phyloP scores from a whole-genome alignment of 768 basidiomycete species.

The Mycena epipterygia region DNA sequence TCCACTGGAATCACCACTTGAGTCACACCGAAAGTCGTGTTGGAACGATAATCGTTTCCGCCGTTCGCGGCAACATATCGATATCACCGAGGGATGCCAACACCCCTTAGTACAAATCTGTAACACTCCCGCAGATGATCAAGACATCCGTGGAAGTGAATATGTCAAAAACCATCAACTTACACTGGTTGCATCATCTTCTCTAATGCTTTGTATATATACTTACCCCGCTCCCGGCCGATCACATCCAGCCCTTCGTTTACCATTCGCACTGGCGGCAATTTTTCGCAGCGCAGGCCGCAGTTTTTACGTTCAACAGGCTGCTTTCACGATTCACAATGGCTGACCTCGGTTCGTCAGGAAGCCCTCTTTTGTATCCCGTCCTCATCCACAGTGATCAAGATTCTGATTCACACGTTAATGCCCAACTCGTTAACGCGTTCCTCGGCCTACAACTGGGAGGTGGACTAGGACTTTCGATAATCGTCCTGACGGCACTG shows the following conservation, averaged over 20 bases:
- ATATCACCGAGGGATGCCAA: too few relatives aligned
- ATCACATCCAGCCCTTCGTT: constrained; percentile 2
- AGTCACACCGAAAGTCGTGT: too few relatives aligned
- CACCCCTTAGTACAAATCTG: too few relatives aligned
- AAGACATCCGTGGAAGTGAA: too few relatives aligned
- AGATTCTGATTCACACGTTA: constrained; percentile 1
- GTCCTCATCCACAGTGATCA: neutral
- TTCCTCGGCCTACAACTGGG: constrained; percentile 47
- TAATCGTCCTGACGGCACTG: constrained; percentile 45
- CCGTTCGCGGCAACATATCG: too few relatives aligned
- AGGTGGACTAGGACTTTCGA: constrained; percentile 40
- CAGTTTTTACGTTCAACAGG: constrained; percentile 6
- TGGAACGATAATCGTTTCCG: too few relatives aligned
- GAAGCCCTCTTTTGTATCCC: neutral
- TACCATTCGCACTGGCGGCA: constrained; percentile 31
- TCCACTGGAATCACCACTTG: too few relatives aligned
- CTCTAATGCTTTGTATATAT: too few relatives aligned
- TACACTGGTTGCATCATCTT: too few relatives aligned
- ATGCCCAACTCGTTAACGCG: constrained; percentile 37
- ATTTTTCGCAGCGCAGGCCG: constrained; percentile 34
- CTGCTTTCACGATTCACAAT: constrained; percentile 20
- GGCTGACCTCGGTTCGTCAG: constrained; percentile 17
- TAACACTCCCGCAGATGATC: too few relatives aligned
- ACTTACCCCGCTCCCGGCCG: neutral
- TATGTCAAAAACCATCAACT: too few relatives aligned